A percentile compares a stretch with the other conserved stretches of the same genome.
Conservation (phyloP, 257 asterid genomes). For the Orobanche coerulescens region DNA sequence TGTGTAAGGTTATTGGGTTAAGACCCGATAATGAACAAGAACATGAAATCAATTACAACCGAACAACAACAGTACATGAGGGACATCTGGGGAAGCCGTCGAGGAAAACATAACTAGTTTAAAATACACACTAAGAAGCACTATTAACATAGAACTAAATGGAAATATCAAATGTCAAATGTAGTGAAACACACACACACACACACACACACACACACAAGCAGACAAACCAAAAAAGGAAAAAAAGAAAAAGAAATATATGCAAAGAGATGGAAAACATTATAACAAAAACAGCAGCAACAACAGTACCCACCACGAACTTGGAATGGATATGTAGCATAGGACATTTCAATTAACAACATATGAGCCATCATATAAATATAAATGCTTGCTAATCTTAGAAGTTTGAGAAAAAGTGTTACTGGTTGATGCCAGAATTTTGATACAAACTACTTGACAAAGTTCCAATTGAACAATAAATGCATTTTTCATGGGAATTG, state of each 20-base stretch:
- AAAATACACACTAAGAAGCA: conserved; percentile 12
- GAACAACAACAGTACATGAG: conserved; percentile 13
- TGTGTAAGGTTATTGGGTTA: background rate
- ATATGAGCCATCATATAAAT: conserved; percentile 13
- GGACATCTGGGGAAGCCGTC: conserved; percentile 1
- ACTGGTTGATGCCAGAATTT: conserved; percentile 5
- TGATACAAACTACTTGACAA: background rate
- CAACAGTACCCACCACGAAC: background rate
- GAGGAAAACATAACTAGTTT: conserved; percentile 1
- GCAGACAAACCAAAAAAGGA: too few relatives aligned
- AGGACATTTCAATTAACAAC: background rate
- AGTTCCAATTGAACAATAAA: background rate
- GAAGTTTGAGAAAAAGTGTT: background rate
- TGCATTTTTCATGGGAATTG: conserved; percentile 1
- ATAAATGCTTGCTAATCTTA: conserved; percentile 12
- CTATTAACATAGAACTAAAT: background rate
- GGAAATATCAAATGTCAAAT: background rate
- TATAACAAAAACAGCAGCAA: background rate
- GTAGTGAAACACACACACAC: background rate
- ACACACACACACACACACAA: background rate
- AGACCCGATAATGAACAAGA: conserved; percentile 2
- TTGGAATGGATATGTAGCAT: background rate
- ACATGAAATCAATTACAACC: conserved; percentile 13
- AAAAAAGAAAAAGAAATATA: too few relatives aligned
- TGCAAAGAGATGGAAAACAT: background rate